Evolutionary conservation across 306 rosid species (phyloP), one percentile per base, ranked within the genome.

Genomic region (Citrullus colocynthis): DNA sequence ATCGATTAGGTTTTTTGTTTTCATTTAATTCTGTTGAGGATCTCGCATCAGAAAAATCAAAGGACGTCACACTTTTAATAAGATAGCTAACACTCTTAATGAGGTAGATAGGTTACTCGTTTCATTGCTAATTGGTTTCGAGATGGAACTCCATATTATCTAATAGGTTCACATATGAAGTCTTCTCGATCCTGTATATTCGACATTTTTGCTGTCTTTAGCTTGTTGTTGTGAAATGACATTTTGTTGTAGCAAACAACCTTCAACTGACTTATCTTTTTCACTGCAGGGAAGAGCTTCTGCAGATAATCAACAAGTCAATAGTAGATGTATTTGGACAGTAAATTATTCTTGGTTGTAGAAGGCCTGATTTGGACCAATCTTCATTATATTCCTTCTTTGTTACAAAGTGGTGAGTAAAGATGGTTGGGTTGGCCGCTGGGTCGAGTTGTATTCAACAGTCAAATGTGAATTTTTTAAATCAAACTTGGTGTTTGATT

Each of bases 281-380:
- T 80, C 36, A 78, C 15, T 32, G 56, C 87, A 94, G 97, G 87
- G 89, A 88, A 86, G 96, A 93, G 87, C 91, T 93, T 76, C 81
- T 90, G 52, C 80, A 83, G 88, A 88, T 85, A 48, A 18, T 86
- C 79, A 79, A 86, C 83, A 93, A 93, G 82, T 78, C 93, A 49
- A 66, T 85, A 78, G 81, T 87, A 4, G 88, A 90, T 55, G 75
- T 93, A 69, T 75, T 91, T 82, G 96, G 95, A 59, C 90, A 79
- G 87, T 93, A 86, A 92, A 79, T 32, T 81, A 78, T 61, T 74
- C 81, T 17, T 36, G 8, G n/a, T 17, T 65, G 49, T 37, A 6
- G 18, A 8, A 44, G 41, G 13, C 16, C 61, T 4, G 14, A 73
- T 51, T 15, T 28, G 59, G 76, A 24, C 57, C 76, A 71, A 71